Base-by-base conservation (phyloP, 371 early-diverging fungal genomes). In the Mortierella sp. region DNA sequence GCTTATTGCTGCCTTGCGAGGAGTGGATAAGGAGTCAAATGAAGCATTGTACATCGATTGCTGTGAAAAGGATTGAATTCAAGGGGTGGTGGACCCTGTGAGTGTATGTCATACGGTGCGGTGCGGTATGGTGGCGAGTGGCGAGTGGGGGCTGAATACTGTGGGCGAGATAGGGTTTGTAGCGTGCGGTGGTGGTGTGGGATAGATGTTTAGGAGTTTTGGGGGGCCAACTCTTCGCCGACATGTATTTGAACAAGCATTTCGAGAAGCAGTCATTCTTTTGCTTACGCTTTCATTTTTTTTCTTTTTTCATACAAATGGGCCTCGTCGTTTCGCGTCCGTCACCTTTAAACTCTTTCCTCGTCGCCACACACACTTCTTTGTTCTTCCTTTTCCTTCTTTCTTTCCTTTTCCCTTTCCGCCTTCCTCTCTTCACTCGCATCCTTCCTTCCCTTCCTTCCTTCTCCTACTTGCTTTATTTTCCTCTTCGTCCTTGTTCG, bases 401-500 rank as follows among this genome's bases (percentile, higher is more conserved):
- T 41, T 56, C 29, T 11, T 63, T 68, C 21, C 43, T 27, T 55
- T 35, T 18, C 60, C 18, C 49, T 27, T 27, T 2, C 65, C 11
- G 10, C 55, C 29, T 38, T 48, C 29, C 18, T 78, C 21, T 21
- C 68, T 44, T 58, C 32, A 29, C 35, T 73, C 51, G 0, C 21
- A 54, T 63, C 51, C 48, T 70, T 29, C 27, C 60, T n/a, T 32
- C n/a, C 71, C 27, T 12, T 63, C 51, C 48, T 70, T 29, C 71
- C 27, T 12, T 4, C 43, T 41, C 41, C 41, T 7, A 7, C 27
- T 80, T 51, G n/a, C 74, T 74, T 71, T 48, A 18, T 60, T 44
- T 21, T 27, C 60, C 51, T 49, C 70, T 60, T 51, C 72, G 32
- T 75, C 60, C 72, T 54, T 27, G 38, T 55, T 72, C 73, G 54